Base-by-base conservation (phyloP, 2,329 filamentous ascomycete species). In the Diplodia corticola region DNA sequence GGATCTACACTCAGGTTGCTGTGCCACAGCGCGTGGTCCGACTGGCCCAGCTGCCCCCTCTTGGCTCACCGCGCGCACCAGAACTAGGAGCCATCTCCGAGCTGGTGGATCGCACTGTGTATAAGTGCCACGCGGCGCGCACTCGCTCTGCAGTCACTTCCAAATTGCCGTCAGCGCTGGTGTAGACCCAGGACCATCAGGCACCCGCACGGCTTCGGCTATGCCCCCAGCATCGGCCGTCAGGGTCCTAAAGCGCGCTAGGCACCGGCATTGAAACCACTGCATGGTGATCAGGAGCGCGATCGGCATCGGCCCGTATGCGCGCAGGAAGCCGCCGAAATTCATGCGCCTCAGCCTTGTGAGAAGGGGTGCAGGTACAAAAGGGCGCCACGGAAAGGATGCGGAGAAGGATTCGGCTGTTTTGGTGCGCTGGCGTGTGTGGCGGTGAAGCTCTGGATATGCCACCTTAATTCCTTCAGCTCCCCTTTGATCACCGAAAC, bases 271-370 rank as follows among this genome's bases (percentile, higher is more conserved):
- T 26, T 49, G 17, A 33, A 33, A 49, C 49, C 57, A 44, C 37
- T 30, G 57, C 44, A 20, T n/a, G 57, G 17, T 61, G 44, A 61
- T 61, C 57, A 61, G 57, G 57, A 46, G 37, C 48, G 26, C 15
- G 57, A 61, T 61, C 40, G 44, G 40, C 44, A 49, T 61, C 57
- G 57, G 57, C 4, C 57, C 57, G 57, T 49, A 46, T 49, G n/a
- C 57, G 24, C 40, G 20, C 40, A n/a, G 17, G 40, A 44, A 44
- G 17, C 7, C 17, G 40, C 17, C 9, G n/a, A 44, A 44, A 44
- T 44, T 44, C 40, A 44, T n/a, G 15, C 40, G 17, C 40, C 40
- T 44, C 40, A 44, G 40, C 40, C 40, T 7, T 44, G 40, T 44
- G 40, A 44, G 40, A 44, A n/a, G 40, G 40, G 17, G 40, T 9